A percentile compares a stretch with the other conserved stretches of the same genome.
These are phyloP conservation scores for Corniculantispora saksenae DNA, from an alignment of 2,329 filamentous ascomycete species.

Conservation along the genomic window DNA sequence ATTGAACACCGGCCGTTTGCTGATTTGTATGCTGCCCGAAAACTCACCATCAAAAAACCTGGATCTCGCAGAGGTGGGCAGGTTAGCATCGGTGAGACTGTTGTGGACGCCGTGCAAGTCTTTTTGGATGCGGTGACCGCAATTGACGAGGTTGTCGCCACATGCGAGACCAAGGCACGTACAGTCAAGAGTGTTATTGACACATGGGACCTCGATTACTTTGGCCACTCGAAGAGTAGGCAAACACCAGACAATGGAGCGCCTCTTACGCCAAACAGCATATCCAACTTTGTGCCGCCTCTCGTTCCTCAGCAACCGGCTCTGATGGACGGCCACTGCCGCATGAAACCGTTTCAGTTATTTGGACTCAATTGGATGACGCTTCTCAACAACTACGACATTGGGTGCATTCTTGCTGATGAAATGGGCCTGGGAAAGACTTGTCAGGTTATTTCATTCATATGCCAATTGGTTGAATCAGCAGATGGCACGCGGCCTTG, in stretches of 20 bases:
- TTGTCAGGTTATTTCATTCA: constrained; percentile 90
- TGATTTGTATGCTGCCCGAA: constrained; percentile 64
- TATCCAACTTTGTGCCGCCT: constrained; percentile 38
- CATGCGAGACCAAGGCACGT: constrained; percentile 73
- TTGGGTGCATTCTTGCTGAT: constrained; percentile 91
- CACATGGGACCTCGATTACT: constrained; percentile 50
- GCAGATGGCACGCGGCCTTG: constrained; percentile 48
- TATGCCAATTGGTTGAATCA: constrained; percentile 77
- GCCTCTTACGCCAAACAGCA: constrained; percentile 45
- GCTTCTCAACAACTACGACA: constrained; percentile 73
- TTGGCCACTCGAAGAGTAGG: constrained; percentile 41
- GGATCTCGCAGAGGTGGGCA: constrained; percentile 48
- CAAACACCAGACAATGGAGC: constrained; percentile 36
- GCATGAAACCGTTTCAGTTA: constrained; percentile 90
- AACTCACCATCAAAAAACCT: constrained; percentile 58
- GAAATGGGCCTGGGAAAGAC: constrained; percentile 98
- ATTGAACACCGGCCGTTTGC: constrained; percentile 75
- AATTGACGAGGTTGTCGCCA: constrained; percentile 77
- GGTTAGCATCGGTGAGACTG: constrained; percentile 52
- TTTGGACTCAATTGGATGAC: constrained; percentile 95
- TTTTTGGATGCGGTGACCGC: constrained; percentile 81
- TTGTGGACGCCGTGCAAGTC: constrained; percentile 57
- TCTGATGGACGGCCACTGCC: constrained; percentile 73
- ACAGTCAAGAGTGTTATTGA: constrained; percentile 48
- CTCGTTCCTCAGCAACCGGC: constrained; percentile 65